phyloP scores from a whole-genome alignment of 441 rosid species.

The Corymbia citriodora region DNA sequence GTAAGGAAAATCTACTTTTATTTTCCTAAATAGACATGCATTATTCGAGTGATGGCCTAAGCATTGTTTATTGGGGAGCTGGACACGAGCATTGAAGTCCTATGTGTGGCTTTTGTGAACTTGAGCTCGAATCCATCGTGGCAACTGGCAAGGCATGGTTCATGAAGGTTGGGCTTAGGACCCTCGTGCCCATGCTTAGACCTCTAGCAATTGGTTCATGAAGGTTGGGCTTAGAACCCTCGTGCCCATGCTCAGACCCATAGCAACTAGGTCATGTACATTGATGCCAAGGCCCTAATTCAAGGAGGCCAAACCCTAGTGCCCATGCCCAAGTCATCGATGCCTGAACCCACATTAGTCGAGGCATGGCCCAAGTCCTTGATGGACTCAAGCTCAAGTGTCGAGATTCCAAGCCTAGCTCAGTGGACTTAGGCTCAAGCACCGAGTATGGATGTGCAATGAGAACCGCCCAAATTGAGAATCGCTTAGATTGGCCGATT shows the following conservation, averaged over 20 bases:
- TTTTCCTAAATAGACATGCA: background rate
- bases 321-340: background rate
- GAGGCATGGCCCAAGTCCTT: background rate
- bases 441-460: rapidly evolving
- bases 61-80: background rate
- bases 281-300: background rate
- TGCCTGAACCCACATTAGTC: background rate
- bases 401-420: rapidly evolving
- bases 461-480: too few relatives aligned
- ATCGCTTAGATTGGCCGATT: too few relatives aligned
- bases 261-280: rapidly evolving
- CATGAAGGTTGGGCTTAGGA: background rate
- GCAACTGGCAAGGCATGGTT: rapidly evolving
- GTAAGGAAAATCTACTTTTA: background rate
- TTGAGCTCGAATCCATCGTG: background rate
- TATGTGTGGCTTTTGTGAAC: rapidly evolving
- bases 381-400: background rate
- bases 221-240: background rate
- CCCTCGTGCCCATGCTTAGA: background rate
- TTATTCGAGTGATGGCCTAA: background rate
- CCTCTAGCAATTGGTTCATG: background rate
- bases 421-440: rapidly evolving
- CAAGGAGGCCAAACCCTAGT: background rate
- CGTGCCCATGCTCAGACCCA: background rate
- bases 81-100: rapidly evolving